A percentile compares a stretch with the other conserved stretches of the same genome.
phyloP scores from a whole-genome alignment of 768 basidiomycete species.

The Mycena amicta region DNA sequence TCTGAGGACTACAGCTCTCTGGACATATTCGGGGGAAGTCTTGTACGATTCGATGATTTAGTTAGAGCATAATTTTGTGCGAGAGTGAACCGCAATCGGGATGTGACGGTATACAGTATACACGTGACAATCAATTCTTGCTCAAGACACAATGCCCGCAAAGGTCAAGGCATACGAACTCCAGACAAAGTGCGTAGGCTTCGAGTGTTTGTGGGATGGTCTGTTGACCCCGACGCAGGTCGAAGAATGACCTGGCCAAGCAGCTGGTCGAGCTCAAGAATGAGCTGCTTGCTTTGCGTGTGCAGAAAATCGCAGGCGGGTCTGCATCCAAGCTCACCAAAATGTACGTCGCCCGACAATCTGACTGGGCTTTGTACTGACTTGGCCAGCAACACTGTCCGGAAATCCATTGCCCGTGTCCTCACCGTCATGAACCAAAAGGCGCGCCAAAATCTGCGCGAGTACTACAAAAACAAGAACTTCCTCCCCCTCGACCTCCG shows the following conservation, averaged over 20 bases:
- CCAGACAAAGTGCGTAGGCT: slow-evolving; percentile 81
- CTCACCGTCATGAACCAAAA: slow-evolving; percentile 99
- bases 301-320: slow-evolving; percentile 97
- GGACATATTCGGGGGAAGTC: slow-evolving; percentile 60
- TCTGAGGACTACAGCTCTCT: slow-evolving; percentile 43
- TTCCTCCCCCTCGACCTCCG: slow-evolving; percentile 97
- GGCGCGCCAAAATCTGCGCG: slow-evolving; percentile 92
- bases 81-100: not conserved
- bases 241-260: slow-evolving; percentile 95
- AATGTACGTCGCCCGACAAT: slow-evolving; percentile 66
- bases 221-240: slow-evolving; percentile 51
- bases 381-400: slow-evolving; percentile 79
- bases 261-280: slow-evolving; percentile 93
- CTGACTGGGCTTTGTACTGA: not conserved
- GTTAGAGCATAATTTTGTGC: slow-evolving; percentile 34
- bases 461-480: slow-evolving; percentile 98
- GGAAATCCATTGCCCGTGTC: slow-evolving; percentile 98
- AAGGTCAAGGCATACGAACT: slow-evolving; percentile 97
- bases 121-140: not conserved
- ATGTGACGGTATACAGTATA: not conserved
- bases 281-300: slow-evolving; percentile 91
- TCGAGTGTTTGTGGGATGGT: not conserved
- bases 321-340: slow-evolving; percentile 94
- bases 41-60: slow-evolving; percentile 54
- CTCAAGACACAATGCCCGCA: slow-evolving; percentile 66